Conservation (phyloP, 129 eudicot genomes). For the Tanacetum coccineum region DNA sequence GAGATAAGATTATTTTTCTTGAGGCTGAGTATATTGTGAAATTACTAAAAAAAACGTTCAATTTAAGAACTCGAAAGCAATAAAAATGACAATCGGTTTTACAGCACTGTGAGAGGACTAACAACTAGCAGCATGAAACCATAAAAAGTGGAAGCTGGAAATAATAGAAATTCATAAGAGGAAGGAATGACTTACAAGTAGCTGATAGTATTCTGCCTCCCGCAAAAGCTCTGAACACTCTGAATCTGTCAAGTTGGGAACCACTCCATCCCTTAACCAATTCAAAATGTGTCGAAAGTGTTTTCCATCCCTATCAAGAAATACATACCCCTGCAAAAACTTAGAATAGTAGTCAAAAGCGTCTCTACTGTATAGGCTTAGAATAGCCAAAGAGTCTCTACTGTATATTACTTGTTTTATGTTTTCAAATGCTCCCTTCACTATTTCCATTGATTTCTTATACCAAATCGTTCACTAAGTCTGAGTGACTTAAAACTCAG, state of each 20-base stretch:
- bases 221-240: slow-evolving; percentile 77
- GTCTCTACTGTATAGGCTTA: slow-evolving; percentile 16
- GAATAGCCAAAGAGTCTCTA: slow-evolving; percentile 16
- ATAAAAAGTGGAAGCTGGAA: background rate
- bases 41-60: no score
- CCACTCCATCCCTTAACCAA: slow-evolving; percentile 89
- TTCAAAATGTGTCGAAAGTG: slow-evolving; percentile 81
- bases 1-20: no score
- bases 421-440: background rate
- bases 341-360: slow-evolving; percentile 10
- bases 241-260: slow-evolving; percentile 54
- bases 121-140: background rate
- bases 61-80: no score
- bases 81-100: no score
- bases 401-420: background rate
- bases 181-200: slow-evolving; percentile 51
- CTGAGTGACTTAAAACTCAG: background rate
- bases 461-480: background rate
- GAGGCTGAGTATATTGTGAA: no score
- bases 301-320: slow-evolving; percentile 91
- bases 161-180: background rate
- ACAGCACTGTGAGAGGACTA: no score
- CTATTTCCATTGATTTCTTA: background rate
- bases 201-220: slow-evolving; percentile 93
- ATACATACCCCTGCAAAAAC: slow-evolving; percentile 69